These are phyloP conservation scores for Xylariomycetidae sp. DNA, from an alignment of 2,329 filamentous ascomycete genomes.

Conservation along the genomic window DNA sequence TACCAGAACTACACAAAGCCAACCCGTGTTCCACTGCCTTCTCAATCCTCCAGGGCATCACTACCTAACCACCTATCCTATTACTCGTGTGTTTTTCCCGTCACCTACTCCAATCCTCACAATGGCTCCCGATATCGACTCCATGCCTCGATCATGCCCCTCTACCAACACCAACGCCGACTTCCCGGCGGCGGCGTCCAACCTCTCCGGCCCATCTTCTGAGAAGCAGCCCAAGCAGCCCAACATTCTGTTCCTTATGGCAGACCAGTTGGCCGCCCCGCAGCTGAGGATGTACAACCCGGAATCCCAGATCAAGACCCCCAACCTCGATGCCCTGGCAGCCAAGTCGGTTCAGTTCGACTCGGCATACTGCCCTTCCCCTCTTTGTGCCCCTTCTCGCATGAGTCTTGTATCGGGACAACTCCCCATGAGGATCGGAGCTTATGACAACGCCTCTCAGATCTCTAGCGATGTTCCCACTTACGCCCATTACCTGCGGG, in stretches of 20 bases:
- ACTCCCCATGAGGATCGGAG: constrained; percentile 83
- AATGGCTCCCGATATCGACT: constrained; percentile 70
- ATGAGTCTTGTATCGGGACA: constrained; percentile 94
- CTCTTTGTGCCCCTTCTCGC: constrained; percentile 84
- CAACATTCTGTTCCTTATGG: constrained; percentile 93
- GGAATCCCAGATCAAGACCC: constrained; percentile 84
- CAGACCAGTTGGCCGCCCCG: constrained; percentile 87
- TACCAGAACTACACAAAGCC: not conserved
- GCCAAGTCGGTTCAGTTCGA: constrained; percentile 82
- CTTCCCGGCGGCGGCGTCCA: constrained; percentile 12
- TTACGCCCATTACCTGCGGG: constrained; percentile 85
- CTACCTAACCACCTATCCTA: no score
- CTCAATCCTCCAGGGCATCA: no score
- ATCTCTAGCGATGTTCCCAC: constrained; percentile 81
- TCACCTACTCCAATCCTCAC: constrained; percentile 6
- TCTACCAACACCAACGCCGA: constrained; percentile 15
- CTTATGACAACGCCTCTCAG: constrained; percentile 86
- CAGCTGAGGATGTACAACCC: constrained; percentile 89
- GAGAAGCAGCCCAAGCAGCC: constrained; percentile 41
- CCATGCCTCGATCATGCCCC: constrained; percentile 51
- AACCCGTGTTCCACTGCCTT: constrained; percentile 1
- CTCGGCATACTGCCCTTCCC: constrained; percentile 89
- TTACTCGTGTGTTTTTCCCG: no score
- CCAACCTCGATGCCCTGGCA: constrained; percentile 79
- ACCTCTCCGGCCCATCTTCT: constrained; percentile 10